Conservation (phyloP, 192 early-diverging fungal species). For the Dissophora ornata region DNA sequence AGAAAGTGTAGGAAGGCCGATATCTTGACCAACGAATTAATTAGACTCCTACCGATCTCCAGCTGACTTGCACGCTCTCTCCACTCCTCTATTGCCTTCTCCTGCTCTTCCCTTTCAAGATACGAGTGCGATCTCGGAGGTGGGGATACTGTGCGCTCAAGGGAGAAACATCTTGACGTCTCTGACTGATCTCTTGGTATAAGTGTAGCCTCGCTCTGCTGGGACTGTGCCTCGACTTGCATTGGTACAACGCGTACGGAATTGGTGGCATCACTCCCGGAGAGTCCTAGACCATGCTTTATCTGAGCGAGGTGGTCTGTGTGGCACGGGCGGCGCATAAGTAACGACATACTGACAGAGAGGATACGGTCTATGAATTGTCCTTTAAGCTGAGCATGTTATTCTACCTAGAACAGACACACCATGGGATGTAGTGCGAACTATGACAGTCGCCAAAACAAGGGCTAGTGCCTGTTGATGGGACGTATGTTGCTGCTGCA, state of each 20-base stretch:
- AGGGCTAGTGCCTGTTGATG: no score
- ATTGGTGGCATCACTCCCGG: background rate
- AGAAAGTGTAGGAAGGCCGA: no score
- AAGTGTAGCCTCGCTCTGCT: background rate
- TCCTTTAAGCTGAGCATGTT: no score
- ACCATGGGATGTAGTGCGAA: no score
- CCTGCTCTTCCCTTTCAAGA: background rate
- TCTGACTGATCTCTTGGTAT: background rate
- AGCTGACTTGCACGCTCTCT: background rate
- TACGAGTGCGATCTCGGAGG: background rate
- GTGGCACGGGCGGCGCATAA: no score
- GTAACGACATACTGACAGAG: no score
- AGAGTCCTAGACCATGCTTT: background rate
- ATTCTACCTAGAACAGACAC: no score
- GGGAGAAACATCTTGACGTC: background rate
- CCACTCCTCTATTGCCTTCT: background rate
- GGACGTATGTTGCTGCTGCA: background rate
- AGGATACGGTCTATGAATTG: no score
- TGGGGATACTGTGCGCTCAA: constrained; percentile 2
- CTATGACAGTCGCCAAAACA: no score
- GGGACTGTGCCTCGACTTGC: background rate
- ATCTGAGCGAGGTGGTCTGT: no score
- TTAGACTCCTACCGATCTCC: background rate
- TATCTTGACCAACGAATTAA: no score
- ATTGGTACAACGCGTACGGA: background rate